Conservation (phyloP, 129 eudicot genomes). For the Daucus carota region DH1_v3.0 NC_030381.2:41839001-41839500, state of each 20-base stretch:
- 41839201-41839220: neutral
- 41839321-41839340: no score
- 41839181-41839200: neutral
- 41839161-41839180: neutral
- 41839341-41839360: neutral
- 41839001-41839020: neutral
- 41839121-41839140: neutral
- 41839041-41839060: neutral
- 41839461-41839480: neutral
- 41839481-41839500: neutral
- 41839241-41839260: neutral
- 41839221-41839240: neutral
- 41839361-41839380: neutral
- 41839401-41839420: neutral
- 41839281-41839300: neutral
- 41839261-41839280: neutral
- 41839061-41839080: neutral
- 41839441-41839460: no score
- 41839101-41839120: neutral
- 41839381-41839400: no score
- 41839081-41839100: neutral
- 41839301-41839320: neutral
- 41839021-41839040: neutral
- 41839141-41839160: neutral
- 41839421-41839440: no score